Percentiles rank a stretch among this genome's conserved stretches.
phyloP scores from a whole-genome alignment of 2,329 filamentous ascomycete species.

The Claviceps capensis region DNA sequence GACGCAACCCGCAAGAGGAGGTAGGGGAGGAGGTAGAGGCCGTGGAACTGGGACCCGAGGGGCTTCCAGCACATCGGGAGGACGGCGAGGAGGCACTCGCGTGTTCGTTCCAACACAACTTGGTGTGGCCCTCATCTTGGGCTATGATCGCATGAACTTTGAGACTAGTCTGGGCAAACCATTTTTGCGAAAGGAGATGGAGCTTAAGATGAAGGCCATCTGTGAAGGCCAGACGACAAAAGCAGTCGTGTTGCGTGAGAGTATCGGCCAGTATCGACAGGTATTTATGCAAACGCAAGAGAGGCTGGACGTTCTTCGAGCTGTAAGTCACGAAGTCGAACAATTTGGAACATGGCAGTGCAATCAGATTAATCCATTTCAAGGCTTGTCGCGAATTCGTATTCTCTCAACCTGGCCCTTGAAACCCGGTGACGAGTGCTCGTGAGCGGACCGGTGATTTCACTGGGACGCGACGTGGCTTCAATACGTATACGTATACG shows the following conservation, averaged over 20 bases:
- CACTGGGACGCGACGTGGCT: background rate
- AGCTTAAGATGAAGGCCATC: constrained; percentile 90
- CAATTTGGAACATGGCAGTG: background rate
- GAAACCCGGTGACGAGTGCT: background rate
- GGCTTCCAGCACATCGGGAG: constrained; percentile 28
- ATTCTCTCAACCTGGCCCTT: constrained; percentile 10
- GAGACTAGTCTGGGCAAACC: constrained; percentile 91
- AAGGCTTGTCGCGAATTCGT: constrained; percentile 27
- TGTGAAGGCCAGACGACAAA: constrained; percentile 74
- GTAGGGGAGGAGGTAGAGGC: constrained; percentile 34
- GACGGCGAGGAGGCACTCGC: constrained; percentile 41
- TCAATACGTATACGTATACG: background rate
- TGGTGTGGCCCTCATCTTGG: constrained; percentile 81
- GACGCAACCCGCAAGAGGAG: constrained; percentile 20
- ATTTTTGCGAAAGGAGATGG: constrained; percentile 95
- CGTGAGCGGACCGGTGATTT: no score
- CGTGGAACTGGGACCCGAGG: constrained; percentile 26
- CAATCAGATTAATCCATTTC: background rate
- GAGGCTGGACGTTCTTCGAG: constrained; percentile 53
- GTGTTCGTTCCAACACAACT: constrained; percentile 90
- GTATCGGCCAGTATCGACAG: constrained; percentile 70
- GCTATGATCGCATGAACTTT: constrained; percentile 87
- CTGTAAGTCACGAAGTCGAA: constrained; percentile 32
- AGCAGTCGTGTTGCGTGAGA: constrained; percentile 65
- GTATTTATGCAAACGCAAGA: constrained; percentile 75